Conservation (phyloP, 2,329 filamentous ascomycete species). For the Pestalotiopsis sp. region DNA sequence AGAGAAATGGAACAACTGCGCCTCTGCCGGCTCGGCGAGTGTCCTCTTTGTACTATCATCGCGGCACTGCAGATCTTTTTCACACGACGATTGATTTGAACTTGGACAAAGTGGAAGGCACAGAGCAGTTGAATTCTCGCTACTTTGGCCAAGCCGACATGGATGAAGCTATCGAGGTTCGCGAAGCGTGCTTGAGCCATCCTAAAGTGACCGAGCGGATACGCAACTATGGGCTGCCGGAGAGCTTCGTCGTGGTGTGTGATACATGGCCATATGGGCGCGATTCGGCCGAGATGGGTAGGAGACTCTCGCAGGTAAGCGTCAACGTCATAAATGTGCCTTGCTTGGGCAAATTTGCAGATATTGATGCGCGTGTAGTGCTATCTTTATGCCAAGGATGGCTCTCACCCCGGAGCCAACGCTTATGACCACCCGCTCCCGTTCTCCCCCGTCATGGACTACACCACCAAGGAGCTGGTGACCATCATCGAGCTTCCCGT, state of each 20-base stretch:
- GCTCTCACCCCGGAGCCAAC: neutral
- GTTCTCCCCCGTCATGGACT: slow-evolving; percentile 55
- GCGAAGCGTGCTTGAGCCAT: neutral
- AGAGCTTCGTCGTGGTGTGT: neutral
- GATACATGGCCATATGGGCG: slow-evolving; percentile 1
- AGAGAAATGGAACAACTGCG: neutral
- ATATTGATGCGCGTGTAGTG: neutral
- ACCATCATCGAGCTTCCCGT: slow-evolving; percentile 51
- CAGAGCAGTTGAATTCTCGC: neutral
- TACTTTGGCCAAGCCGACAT: neutral
- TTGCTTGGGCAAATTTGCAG: neutral
- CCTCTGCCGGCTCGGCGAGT: neutral
- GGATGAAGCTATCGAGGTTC: neutral
- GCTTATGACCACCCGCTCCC: neutral
- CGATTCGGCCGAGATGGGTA: neutral
- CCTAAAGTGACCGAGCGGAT: neutral
- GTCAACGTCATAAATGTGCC: neutral
- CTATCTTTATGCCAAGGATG: neutral
- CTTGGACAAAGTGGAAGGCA: neutral
- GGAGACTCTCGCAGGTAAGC: neutral
- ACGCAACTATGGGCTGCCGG: neutral
- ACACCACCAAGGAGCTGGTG: slow-evolving; percentile 54
- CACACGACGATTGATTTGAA: neutral
- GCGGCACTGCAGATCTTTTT: neutral
- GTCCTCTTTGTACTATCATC: neutral